Evolutionary conservation across 202 grass and related monocot genomes (phyloP), one percentile per base, ranked within the genome.

Genomic region (Setaria viridis): DNA sequence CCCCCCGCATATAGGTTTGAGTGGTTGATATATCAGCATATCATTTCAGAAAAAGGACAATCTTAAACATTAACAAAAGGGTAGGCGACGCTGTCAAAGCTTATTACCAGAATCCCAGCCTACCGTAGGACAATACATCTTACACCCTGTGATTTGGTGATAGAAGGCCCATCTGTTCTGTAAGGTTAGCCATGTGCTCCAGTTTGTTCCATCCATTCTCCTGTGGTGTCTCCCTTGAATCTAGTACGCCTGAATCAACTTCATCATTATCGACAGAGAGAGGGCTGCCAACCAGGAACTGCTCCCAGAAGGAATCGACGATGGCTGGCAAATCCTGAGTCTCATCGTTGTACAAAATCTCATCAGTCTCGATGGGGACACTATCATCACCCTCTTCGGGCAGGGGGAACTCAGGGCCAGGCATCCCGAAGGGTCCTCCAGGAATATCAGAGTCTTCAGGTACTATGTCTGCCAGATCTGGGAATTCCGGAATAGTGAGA

Each of bases 241-340:
- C 91, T 29, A 87, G 84, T 72, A 57, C 37, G 58, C 82, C 88
- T 29, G 92, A 97, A 82, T 99, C 89, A 4, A 88, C 84, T 67
- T 97, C 92, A 72, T 94, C 92, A 4, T 57, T 86, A 59, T 93
- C 97, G 3, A 86, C 35, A 4, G 88, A 88, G 7, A 99, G 45
- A 60, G 92, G 84, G 78, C 91, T 95, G 4, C 77, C 62, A 37
- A 89, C 83, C 63, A 99, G 79, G 82, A 99, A 96, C 67, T 99
- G 97, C 82, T 97, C 97, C 97, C 92, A 99, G 85, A 99, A 99
- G 42, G 90, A 82, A 87, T 96, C 94, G 8, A 94, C 91, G 49
- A 99, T 99, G 42, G 59, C 97, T 46, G 94, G 97, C 69, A 99
- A 92, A 79, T 91, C 93, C 76, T 88, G 68, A 19, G 86, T 84